Base-by-base conservation (phyloP, 2,329 filamentous ascomycete genomes). In the Ceratocystiopsis brevicomis region DNA sequence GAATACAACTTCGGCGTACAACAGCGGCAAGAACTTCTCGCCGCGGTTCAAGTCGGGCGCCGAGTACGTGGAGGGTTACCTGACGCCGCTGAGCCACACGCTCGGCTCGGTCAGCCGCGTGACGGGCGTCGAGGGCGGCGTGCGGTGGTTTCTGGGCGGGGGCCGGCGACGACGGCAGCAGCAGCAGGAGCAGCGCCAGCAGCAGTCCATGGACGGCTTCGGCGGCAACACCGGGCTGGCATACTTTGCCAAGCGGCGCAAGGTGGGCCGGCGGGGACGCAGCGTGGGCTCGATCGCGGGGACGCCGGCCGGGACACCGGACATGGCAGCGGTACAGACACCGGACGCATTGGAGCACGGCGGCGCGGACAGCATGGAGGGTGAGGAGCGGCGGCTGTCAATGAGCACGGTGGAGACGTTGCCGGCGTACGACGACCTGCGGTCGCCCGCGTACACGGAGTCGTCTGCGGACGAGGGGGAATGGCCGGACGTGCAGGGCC, bases 31-130 rank as follows among this genome's bases (percentile, higher is more conserved):
- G 60, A 84, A 87, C 51, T 92, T 88, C 54, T 92, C 85, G 1
- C 86, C 88, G 0, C 73, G 47, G 2, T 84, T 95, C 56, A 86
- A 83, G 58, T 81, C 82, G n/a, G 76, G 86, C 47, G 88, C 84
- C 40, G 85, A 94, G 57, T 85, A 92, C 53, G 78, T 95, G 17
- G 88, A 96, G 59, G 79, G 83, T 39, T 88, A 84, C 51, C 75
- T 94, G 42, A 83, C 81, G 1, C 86, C 85, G 1, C 76, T 95
- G 42, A 83, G 83, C 42, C 90, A 83, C 54, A 90, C 84, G 0
- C 82, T 94, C 30, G 82, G 83, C 14, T 81, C 76, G 0, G 82
- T 94, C 6, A 81, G 85, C 30, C 75, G 84, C 30, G 78, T 78
- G 32, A 94, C 88, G 0, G 88, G 88, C 47, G 81, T 95, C 2